Percentiles rank a stretch among this genome's conserved stretches.
Evolutionary conservation across 2,329 filamentous ascomycete genomes (phyloP).

Genomic region (Aspergillus arachidicola): DNA sequence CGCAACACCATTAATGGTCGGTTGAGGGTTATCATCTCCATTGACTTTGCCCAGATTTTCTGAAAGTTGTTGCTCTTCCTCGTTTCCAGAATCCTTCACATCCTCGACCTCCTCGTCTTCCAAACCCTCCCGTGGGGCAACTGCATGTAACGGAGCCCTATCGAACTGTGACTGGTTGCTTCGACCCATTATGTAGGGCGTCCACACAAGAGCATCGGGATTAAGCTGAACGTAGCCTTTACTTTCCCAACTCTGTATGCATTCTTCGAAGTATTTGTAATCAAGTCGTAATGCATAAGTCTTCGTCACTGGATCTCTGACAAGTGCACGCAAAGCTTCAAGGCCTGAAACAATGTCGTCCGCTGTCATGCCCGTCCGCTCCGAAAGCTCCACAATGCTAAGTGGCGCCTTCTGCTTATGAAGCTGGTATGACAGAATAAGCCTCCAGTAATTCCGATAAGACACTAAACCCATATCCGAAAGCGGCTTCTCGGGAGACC

Average conservation of each 20-base stretch:
- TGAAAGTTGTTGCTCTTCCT: slow-evolving; percentile 17
- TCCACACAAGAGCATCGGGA: slow-evolving; percentile 83
- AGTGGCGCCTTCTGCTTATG: slow-evolving; percentile 62
- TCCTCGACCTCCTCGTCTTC: slow-evolving; percentile 39
- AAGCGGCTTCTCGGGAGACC: slow-evolving; percentile 93
- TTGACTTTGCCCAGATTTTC: slow-evolving; percentile 12
- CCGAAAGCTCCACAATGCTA: slow-evolving; percentile 63
- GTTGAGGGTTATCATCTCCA: slow-evolving; percentile 14
- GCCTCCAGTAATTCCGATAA: slow-evolving; percentile 95
- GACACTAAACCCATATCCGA: slow-evolving; percentile 98
- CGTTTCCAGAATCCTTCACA: slow-evolving; percentile 22
- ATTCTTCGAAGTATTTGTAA: slow-evolving; percentile 79
- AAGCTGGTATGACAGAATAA: slow-evolving; percentile 83
- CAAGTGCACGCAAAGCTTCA: slow-evolving; percentile 84
- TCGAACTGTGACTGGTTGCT: slow-evolving; percentile 82
- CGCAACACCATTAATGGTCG: slow-evolving; percentile 20
- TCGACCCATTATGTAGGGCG: slow-evolving; percentile 93
- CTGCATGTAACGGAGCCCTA: slow-evolving; percentile 78
- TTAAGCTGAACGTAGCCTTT: slow-evolving; percentile 88
- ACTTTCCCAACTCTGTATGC: slow-evolving; percentile 83
- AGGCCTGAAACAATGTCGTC: slow-evolving; percentile 95
- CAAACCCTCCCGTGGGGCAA: slow-evolving; percentile 77
- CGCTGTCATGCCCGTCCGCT: slow-evolving; percentile 90
- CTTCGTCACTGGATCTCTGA: slow-evolving; percentile 84
- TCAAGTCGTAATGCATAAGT: slow-evolving; percentile 89